phyloP scores from a whole-genome alignment of 192 early-diverging fungal species.

The Phlyctochytrium bullatum region DNA sequence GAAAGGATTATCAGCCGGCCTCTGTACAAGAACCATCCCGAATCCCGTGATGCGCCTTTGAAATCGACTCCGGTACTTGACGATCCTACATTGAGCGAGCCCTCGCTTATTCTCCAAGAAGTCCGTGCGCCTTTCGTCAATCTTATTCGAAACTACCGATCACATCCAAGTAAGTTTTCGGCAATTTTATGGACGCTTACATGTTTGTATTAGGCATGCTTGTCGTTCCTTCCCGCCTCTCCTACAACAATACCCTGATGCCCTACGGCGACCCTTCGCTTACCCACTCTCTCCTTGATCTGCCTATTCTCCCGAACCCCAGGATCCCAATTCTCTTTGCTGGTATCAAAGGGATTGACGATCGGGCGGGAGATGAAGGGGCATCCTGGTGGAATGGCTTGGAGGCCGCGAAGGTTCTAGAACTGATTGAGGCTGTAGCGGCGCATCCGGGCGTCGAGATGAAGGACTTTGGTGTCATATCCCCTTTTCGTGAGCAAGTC shows the following conservation, averaged over 20 bases:
- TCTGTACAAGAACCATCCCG: constrained; percentile 44
- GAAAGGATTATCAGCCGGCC: constrained; percentile 45
- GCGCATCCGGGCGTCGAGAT: constrained; percentile 18
- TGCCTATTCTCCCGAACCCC: constrained; percentile 40
- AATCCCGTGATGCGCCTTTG: constrained; percentile 14
- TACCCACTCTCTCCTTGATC: constrained; percentile 36
- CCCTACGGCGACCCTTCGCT: constrained; percentile 29
- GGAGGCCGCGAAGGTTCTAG: constrained; percentile 43
- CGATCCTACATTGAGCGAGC: constrained; percentile 8
- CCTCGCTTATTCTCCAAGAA: constrained; percentile 6
- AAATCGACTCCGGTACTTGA: constrained; percentile 14
- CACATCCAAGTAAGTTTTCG: constrained; percentile 31
- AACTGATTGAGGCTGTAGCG: constrained; percentile 32
- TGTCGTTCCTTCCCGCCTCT: constrained; percentile 49
- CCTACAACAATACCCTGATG: constrained; percentile 44
- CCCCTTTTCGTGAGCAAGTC: constrained; percentile 57
- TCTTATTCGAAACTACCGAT: constrained; percentile 49
- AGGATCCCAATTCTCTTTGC: constrained; percentile 47
- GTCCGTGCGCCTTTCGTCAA: constrained; percentile 41
- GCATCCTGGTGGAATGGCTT: constrained; percentile 51
- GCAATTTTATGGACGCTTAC: not conserved
- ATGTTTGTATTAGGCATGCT: constrained; percentile 39
- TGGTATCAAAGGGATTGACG: constrained; percentile 49
- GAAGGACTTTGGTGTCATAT: constrained; percentile 54
- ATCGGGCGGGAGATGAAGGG: constrained; percentile 22